These are phyloP conservation scores for Fraxinus dipetala DNA, from an alignment of 305 asterid genomes.

Conservation along the genomic window DNA sequence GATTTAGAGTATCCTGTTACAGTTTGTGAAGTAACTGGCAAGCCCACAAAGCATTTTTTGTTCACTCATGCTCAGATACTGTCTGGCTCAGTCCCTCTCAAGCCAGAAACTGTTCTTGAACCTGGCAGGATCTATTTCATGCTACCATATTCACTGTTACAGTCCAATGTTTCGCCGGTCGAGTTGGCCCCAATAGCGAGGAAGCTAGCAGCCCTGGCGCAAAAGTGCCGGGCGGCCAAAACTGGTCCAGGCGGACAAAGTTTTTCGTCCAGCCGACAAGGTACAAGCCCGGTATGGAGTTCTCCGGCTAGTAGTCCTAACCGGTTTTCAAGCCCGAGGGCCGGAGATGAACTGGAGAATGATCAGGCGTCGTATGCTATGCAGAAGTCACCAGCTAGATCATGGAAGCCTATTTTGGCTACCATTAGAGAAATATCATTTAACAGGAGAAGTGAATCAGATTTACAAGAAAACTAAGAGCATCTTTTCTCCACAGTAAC, in stretches of 20 bases:
- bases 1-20: conserved; percentile 40
- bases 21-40: conserved; percentile 40
- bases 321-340: conserved; percentile 5
- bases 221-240: conserved; percentile 4
- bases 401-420: conserved; percentile 60
- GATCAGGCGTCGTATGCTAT: neutral
- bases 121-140: conserved; percentile 48
- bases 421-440: conserved; percentile 59
- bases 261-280: neutral
- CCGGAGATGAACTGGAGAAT: neutral
- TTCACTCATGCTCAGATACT: conserved; percentile 56
- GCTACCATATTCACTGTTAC: conserved; percentile 52
- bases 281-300: conserved; percentile 10
- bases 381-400: conserved; percentile 21
- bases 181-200: conserved; percentile 52
- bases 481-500: neutral
- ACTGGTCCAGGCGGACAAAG: conserved; percentile 12
- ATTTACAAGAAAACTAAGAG: conserved; percentile 11
- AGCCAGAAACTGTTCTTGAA: conserved; percentile 33
- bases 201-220: conserved; percentile 40
- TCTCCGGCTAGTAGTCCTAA: conserved; percentile 21
- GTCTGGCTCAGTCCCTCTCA: conserved; percentile 41
- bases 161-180: conserved; percentile 40
- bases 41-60: conserved; percentile 41
- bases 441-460: conserved; percentile 51